Evolutionary conservation across 2,329 filamentous ascomycete species (phyloP).

Genomic region (Talaromyces rugulosus): DNA sequence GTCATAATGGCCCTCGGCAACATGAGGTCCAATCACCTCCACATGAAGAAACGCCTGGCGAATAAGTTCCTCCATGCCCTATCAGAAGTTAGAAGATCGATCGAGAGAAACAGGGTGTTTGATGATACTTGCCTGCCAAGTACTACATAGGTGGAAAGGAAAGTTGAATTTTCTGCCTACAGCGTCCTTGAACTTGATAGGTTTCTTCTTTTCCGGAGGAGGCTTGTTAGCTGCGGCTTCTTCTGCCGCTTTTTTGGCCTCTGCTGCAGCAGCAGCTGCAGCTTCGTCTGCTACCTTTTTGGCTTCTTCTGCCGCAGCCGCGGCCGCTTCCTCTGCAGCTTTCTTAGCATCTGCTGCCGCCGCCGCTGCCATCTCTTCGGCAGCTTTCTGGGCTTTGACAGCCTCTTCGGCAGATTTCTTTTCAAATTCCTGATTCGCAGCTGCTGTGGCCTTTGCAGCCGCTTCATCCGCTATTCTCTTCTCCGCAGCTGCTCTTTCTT

Average conservation of each 20-base stretch:
- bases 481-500: constrained; percentile 38
- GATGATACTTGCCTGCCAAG: constrained; percentile 63
- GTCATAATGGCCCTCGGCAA: constrained; percentile 75
- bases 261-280: constrained; percentile 45
- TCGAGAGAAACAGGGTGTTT: neutral
- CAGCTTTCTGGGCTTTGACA: constrained; percentile 37
- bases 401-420: constrained; percentile 40
- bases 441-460: constrained; percentile 29
- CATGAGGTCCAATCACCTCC: constrained; percentile 69
- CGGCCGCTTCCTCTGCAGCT: constrained; percentile 37
- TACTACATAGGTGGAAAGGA: constrained; percentile 78
- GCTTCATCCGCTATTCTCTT: constrained; percentile 41
- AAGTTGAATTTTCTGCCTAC: constrained; percentile 90
- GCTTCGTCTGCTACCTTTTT: constrained; percentile 44
- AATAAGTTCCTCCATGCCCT: constrained; percentile 85
- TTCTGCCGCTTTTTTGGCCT: constrained; percentile 30
- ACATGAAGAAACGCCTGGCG: constrained; percentile 79
- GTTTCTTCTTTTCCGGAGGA: constrained; percentile 61
- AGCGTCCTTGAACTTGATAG: constrained; percentile 87
- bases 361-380: constrained; percentile 34
- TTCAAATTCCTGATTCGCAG: constrained; percentile 44
- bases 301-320: constrained; percentile 43
- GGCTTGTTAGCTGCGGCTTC: constrained; percentile 30
- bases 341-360: constrained; percentile 46
- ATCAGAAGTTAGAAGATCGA: constrained; percentile 22